Conservation (phyloP, 176 grass and related monocot genomes). For the Themeda triandra region DNA sequence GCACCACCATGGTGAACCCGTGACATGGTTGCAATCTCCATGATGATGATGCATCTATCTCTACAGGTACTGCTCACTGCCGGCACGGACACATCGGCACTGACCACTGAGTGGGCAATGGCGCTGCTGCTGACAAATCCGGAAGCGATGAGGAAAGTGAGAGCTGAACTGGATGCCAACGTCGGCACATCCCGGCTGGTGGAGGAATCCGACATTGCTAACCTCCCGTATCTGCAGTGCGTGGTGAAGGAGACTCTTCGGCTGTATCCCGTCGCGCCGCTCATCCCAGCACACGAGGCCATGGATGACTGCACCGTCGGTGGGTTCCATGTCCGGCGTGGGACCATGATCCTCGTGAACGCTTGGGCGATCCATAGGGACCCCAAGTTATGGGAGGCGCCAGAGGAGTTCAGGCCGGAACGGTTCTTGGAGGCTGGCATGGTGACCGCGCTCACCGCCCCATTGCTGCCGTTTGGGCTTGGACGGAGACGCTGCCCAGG, state of each 20-base stretch:
- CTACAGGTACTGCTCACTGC: constrained; percentile 22
- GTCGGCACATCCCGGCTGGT: constrained; percentile 34
- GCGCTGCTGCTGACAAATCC: constrained; percentile 42
- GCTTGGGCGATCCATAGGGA: not conserved
- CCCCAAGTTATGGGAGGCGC: constrained; percentile 2
- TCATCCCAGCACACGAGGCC: not conserved
- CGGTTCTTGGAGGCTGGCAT: not conserved
- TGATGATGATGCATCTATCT: not conserved
- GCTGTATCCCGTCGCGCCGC: not conserved
- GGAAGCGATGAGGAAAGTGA: constrained; percentile 17
- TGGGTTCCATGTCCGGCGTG: constrained; percentile 31
- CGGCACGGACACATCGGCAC: constrained; percentile 13
- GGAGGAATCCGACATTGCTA: not conserved
- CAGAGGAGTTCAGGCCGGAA: constrained; percentile 28
- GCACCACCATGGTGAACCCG: not conserved
- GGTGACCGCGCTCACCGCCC: not conserved
- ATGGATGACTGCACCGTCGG: constrained; percentile 17
- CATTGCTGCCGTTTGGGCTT: not conserved
- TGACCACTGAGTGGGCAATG: constrained; percentile 60
- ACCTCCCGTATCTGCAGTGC: not conserved
- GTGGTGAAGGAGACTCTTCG: not conserved
- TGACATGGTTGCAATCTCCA: not conserved
- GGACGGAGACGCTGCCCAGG: not conserved
- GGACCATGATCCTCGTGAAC: constrained; percentile 59
- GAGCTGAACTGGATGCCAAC: constrained; percentile 21